A percentile compares a stretch with the other conserved stretches of the same genome.
Evolutionary conservation across 2,329 filamentous ascomycete genomes (phyloP).

Genomic region (Fusarium pseudonygamai): DNA sequence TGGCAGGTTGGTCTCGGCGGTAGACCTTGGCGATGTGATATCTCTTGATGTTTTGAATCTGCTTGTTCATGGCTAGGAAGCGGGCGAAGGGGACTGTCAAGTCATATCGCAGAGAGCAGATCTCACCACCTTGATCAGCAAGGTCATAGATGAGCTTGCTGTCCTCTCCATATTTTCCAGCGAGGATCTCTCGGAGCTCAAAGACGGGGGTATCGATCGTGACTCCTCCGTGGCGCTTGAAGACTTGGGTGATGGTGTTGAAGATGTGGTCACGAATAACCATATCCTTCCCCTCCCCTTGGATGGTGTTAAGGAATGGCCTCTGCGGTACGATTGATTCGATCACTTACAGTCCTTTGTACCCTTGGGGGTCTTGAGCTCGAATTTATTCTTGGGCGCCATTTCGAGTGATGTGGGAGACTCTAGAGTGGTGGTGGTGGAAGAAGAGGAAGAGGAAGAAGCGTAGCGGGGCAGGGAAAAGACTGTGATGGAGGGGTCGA

Average conservation of each 20-base stretch:
- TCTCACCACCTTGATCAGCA: conserved; percentile 85
- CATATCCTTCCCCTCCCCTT: conserved; percentile 77
- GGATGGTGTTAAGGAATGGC: conserved; percentile 17
- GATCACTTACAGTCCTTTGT: conserved; percentile 77
- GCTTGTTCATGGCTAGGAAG: conserved; percentile 91
- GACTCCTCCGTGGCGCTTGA: conserved; percentile 84
- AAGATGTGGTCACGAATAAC: conserved; percentile 85
- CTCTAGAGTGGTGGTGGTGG: conserved; percentile 38
- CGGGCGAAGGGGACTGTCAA: conserved; percentile 90
- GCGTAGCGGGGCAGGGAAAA: conserved; percentile 38
- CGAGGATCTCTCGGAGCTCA: conserved; percentile 85
- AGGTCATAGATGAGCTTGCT: conserved; percentile 91
- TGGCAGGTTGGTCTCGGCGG: conserved; percentile 62
- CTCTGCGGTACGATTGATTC: not conserved
- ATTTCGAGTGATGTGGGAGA: conserved; percentile 38
- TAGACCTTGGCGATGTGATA: conserved; percentile 94
- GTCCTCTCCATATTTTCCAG: conserved; percentile 93
- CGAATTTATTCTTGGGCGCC: conserved; percentile 46
- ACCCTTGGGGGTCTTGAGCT: conserved; percentile 88
- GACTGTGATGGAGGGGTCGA: conserved; percentile 35
- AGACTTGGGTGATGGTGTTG: conserved; percentile 77
- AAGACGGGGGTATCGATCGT: conserved; percentile 86
- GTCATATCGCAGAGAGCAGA: conserved; percentile 80
- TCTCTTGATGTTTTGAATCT: conserved; percentile 85
- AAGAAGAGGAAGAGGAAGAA: conserved; percentile 23